These are phyloP conservation scores for Suillus alpinus DNA, from an alignment of 768 basidiomycete genomes.

Conservation along the genomic window DNA sequence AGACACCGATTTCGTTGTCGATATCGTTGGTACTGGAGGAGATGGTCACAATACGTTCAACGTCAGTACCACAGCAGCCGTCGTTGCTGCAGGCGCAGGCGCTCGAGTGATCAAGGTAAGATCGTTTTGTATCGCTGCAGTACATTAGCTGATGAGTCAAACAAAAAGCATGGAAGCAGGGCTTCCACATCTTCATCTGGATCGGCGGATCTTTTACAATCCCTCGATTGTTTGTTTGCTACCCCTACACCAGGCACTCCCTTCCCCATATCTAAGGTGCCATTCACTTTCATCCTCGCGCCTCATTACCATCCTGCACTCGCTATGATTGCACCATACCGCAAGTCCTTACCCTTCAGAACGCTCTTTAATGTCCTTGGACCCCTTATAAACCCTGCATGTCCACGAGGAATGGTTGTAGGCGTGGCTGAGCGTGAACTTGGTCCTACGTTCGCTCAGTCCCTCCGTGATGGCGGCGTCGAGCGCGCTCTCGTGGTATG, in stretches of 20 bases:
- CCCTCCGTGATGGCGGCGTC: slow-evolving; percentile 71
- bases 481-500: slow-evolving; percentile 89
- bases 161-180: slow-evolving; percentile 74
- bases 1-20: slow-evolving; percentile 68
- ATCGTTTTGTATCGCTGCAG: neutral
- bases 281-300: slow-evolving; percentile 92
- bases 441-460: slow-evolving; percentile 77
- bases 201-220: slow-evolving; percentile 87
- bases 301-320: slow-evolving; percentile 91
- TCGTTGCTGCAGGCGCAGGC: slow-evolving; percentile 94
- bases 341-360: slow-evolving; percentile 86
- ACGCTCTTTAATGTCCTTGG: slow-evolving; percentile 97
- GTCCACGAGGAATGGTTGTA: slow-evolving; percentile 84
- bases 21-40: slow-evolving; percentile 52
- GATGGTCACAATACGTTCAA: slow-evolving; percentile 98
- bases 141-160: neutral
- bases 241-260: slow-evolving; percentile 47
- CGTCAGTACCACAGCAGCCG: slow-evolving; percentile 90
- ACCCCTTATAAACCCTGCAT: slow-evolving; percentile 89
- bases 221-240: slow-evolving; percentile 75
- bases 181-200: slow-evolving; percentile 95
- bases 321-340: slow-evolving; percentile 76
- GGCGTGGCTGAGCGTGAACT: slow-evolving; percentile 84
- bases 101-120: slow-evolving; percentile 89
- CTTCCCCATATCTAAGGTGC: slow-evolving; percentile 55